These are phyloP conservation scores for Cladosporium oxysporum DNA, from an alignment of 2,329 filamentous ascomycete species.

Conservation along the genomic window DNA sequence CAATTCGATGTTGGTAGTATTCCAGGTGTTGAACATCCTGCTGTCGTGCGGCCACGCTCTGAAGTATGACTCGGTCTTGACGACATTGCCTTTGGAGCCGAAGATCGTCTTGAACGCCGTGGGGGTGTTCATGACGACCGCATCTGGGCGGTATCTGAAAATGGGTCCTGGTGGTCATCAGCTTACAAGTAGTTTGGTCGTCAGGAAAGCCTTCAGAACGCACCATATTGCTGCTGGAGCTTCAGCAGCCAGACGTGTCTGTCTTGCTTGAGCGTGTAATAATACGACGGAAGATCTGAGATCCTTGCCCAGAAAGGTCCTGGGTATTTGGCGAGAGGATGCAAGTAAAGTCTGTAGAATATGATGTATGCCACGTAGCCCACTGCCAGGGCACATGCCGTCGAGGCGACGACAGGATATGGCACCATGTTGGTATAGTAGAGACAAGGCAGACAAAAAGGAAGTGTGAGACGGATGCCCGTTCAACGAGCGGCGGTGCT, in stretches of 20 bases:
- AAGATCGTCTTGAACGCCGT: slow-evolving; percentile 25
- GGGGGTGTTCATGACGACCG: slow-evolving; percentile 27
- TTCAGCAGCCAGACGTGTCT: slow-evolving; percentile 25
- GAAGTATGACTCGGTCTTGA: slow-evolving; percentile 26
- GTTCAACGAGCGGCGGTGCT: background rate
- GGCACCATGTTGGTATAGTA: background rate
- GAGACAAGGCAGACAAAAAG: background rate
- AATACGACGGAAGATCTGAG: slow-evolving; percentile 23
- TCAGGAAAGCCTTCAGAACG: background rate
- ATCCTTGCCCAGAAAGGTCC: slow-evolving; percentile 24
- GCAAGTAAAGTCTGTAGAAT: slow-evolving; percentile 18
- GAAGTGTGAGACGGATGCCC: background rate
- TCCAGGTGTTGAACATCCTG: slow-evolving; percentile 24
- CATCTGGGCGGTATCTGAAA: slow-evolving; percentile 28
- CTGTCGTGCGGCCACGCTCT: slow-evolving; percentile 23
- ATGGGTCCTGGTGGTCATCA: slow-evolving; percentile 18
- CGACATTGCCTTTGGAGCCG: slow-evolving; percentile 27
- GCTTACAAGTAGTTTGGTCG: background rate
- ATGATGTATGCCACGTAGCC: background rate
- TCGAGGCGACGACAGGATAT: background rate
- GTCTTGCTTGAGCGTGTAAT: slow-evolving; percentile 24
- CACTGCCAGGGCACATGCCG: background rate
- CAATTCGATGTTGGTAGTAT: slow-evolving; percentile 24
- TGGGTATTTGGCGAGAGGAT: slow-evolving; percentile 19
- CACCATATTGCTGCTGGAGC: slow-evolving; percentile 26